phyloP scores from a whole-genome alignment of 768 basidiomycete species.

The Lentinus tigrinus region DNA sequence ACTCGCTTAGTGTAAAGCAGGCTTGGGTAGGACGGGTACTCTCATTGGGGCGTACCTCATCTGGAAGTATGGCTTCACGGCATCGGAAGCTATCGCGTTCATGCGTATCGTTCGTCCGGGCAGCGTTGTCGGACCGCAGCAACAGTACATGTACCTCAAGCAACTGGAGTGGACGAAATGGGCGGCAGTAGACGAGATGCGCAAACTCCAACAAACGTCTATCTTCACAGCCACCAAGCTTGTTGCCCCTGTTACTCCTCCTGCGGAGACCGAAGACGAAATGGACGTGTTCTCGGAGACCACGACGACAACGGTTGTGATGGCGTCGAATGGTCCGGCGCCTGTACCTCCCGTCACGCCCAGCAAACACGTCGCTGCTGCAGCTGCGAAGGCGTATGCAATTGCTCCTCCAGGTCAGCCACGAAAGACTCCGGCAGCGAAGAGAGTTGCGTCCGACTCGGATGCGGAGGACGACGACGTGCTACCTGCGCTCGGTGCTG shows the following conservation, averaged over 20 bases:
- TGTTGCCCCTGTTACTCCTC: slow-evolving; percentile 77
- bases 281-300: slow-evolving; percentile 34
- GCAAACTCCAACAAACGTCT: slow-evolving; percentile 44
- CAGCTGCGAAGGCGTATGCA: slow-evolving; percentile 65
- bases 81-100: slow-evolving; percentile 93
- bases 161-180: slow-evolving; percentile 93
- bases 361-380: slow-evolving; percentile 69
- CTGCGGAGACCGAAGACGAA: slow-evolving; percentile 73
- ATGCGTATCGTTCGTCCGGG: slow-evolving; percentile 98
- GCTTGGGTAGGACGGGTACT: slow-evolving; percentile 93
- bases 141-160: slow-evolving; percentile 94
- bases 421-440: slow-evolving; percentile 81
- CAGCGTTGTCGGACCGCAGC: slow-evolving; percentile 88
- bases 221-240: slow-evolving; percentile 41
- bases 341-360: slow-evolving; percentile 77
- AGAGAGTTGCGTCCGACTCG: slow-evolving; percentile 66
- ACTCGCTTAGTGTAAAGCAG: slow-evolving; percentile 81
- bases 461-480: slow-evolving; percentile 61
- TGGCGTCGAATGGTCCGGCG: slow-evolving; percentile 20
- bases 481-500: slow-evolving; percentile 59
- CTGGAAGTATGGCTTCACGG: slow-evolving; percentile 98
- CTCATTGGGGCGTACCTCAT: slow-evolving; percentile 97
- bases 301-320: slow-evolving; percentile 32
- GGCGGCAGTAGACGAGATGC: slow-evolving; percentile 83
- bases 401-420: slow-evolving; percentile 82